These are phyloP conservation scores for Plectranthus barbatus DNA, from an alignment of 257 asterid genomes.

Conservation along the genomic window DNA sequence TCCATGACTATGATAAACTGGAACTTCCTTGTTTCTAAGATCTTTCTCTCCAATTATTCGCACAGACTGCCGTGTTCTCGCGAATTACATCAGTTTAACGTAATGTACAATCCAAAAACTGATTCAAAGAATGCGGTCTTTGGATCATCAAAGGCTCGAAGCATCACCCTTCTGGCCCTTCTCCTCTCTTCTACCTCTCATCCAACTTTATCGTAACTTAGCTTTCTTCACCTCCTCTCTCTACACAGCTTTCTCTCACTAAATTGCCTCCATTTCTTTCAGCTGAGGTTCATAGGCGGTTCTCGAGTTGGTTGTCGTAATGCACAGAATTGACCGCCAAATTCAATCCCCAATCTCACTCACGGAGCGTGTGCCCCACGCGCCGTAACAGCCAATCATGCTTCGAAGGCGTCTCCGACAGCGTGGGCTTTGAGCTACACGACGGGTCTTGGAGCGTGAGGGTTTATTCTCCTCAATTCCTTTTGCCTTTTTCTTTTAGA, in stretches of 20 bases:
- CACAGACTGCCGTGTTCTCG: neutral
- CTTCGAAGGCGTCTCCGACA: too few species aligned
- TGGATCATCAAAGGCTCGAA: conserved; percentile 12
- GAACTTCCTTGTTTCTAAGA: neutral
- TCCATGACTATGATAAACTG: neutral
- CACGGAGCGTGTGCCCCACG: conserved; percentile 25
- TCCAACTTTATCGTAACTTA: neutral
- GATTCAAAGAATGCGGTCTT: neutral
- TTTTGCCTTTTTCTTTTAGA: neutral
- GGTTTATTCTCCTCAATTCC: neutral
- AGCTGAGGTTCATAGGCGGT: conserved; percentile 18
- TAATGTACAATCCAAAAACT: conserved; percentile 8
- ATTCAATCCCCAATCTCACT: neutral
- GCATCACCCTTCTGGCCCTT: conserved; percentile 4
- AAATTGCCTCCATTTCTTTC: conserved; percentile 9
- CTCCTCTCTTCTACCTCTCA: conserved; percentile 3
- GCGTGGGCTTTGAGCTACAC: neutral
- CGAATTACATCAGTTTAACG: conserved; percentile 1
- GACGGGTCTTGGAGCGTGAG: neutral
- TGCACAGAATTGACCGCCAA: conserved; percentile 31
- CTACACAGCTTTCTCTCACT: neutral
- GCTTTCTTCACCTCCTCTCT: neutral
- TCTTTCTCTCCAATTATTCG: neutral
- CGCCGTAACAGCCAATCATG: neutral
- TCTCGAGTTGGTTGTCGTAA: conserved; percentile 18